Percentiles rank a stretch among this genome's conserved stretches.
Conservation (phyloP, 306 rosid species). For the Hippophae tibetana region DNA sequence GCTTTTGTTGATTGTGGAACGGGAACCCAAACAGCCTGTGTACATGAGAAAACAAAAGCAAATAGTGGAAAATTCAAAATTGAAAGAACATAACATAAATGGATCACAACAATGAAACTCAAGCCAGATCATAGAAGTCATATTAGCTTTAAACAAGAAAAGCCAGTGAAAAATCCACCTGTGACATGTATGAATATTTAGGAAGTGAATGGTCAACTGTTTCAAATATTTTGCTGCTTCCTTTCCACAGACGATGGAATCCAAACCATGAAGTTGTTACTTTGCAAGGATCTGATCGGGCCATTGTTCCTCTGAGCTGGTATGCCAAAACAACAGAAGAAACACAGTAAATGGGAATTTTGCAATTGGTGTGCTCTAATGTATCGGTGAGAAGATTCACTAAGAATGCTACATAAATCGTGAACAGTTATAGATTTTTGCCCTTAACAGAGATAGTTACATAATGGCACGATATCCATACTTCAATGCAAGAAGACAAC, state of each 20-base stretch:
- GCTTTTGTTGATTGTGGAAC: conserved; percentile 63
- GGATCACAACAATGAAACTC: conserved; percentile 5
- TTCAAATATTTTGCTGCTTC: conserved; percentile 58
- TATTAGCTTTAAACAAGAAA: too few species aligned
- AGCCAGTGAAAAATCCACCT: conserved; percentile 33
- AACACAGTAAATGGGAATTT: conserved; percentile 6
- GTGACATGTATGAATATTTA: conserved; percentile 56
- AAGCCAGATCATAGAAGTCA: not conserved
- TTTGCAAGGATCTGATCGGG: conserved; percentile 60
- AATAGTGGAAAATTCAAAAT: not conserved
- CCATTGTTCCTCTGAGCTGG: conserved; percentile 39
- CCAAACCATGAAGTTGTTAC: conserved; percentile 91
- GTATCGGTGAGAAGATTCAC: not conserved
- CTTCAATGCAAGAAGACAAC: too few species aligned
- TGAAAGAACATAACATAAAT: not conserved
- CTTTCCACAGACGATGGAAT: conserved; percentile 55
- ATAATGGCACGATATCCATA: too few species aligned
- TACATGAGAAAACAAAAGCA: conserved; percentile 9
- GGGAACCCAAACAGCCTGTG: conserved; percentile 88
- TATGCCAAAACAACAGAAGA: conserved; percentile 51
- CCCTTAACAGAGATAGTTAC: too few species aligned
- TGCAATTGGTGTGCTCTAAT: conserved; percentile 8
- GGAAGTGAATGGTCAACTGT: conserved; percentile 69
- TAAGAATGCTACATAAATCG: conserved; percentile 9
- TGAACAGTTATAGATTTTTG: not conserved